phyloP scores from a whole-genome alignment of 1,284 basidiomycete species.

The Boletus subluridellus region DNA sequence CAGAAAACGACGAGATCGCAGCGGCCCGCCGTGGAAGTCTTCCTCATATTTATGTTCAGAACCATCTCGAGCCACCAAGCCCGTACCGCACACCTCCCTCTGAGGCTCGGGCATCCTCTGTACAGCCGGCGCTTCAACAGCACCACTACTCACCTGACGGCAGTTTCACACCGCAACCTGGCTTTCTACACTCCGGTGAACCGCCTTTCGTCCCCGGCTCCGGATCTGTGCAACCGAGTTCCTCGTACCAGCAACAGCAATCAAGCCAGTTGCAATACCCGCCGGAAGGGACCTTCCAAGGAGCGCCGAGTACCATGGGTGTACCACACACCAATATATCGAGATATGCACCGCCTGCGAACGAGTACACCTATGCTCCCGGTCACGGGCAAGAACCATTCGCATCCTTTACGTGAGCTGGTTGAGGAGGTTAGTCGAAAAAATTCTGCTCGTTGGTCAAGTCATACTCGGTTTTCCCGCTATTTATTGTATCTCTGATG shows the following conservation, averaged over 20 bases:
- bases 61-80: constrained; percentile 15
- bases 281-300: constrained; percentile 20
- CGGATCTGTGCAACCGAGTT: constrained; percentile 11
- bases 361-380: constrained; percentile 25
- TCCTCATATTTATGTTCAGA: constrained; percentile 24
- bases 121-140: constrained; percentile 18
- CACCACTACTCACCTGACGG: constrained; percentile 18
- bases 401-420: constrained; percentile 18
- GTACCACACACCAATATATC: constrained; percentile 16
- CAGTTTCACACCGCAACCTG: constrained; percentile 15
- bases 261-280: constrained; percentile 20
- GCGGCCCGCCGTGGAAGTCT: constrained; percentile 27
- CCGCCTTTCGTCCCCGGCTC: constrained; percentile 14
- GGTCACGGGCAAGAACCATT: constrained; percentile 29
- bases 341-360: constrained; percentile 18
- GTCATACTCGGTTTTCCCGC: not conserved
- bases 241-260: constrained; percentile 15
- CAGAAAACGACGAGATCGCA: constrained; percentile 25
- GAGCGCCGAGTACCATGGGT: constrained; percentile 14
- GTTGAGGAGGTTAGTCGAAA: not conserved
- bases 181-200: constrained; percentile 22
- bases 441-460: not conserved
- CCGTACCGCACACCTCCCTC: constrained; percentile 22
- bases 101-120: constrained; percentile 13
- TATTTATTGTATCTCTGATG: constrained; percentile 13